Percentiles rank a stretch among this genome's conserved stretches.
Conservation (phyloP, 139 green algal species). For the Nannochloris sp. region DNA sequence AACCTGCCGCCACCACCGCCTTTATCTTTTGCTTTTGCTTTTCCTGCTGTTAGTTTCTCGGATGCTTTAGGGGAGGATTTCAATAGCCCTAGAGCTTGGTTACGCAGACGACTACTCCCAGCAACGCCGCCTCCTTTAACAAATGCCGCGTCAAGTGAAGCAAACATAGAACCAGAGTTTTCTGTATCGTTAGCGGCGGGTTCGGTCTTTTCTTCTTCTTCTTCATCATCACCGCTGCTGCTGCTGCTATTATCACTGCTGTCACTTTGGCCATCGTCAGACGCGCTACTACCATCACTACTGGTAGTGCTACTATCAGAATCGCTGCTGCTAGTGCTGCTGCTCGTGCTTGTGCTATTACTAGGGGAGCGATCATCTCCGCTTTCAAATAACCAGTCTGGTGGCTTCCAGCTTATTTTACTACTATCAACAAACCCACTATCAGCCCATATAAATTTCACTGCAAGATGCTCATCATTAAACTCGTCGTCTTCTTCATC, state of each 20-base stretch:
- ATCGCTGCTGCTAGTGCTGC: too few relatives aligned
- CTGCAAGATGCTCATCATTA: constrained; percentile 43
- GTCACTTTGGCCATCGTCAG: too few relatives aligned
- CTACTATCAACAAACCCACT: too few relatives aligned
- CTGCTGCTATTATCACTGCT: constrained; percentile 3
- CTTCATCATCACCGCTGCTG: neutral
- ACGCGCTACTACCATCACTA: constrained; percentile 3
- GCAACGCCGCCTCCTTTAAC: constrained; percentile 3
- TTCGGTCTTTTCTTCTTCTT: neutral
- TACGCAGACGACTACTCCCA: too few relatives aligned
- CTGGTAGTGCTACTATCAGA: neutral
- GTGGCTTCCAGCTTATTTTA: constrained; percentile 21
- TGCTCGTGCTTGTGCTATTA: neutral
- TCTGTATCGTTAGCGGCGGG: too few relatives aligned
- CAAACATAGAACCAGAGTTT: constrained; percentile 19
- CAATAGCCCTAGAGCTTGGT: too few relatives aligned
- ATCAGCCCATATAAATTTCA: constrained; percentile 25
- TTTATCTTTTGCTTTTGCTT: neutral
- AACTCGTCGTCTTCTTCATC: neutral
- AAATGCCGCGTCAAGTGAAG: constrained; percentile 17
- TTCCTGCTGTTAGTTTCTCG: neutral
- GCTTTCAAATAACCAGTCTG: constrained; percentile 16
- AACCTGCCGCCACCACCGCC: neutral
- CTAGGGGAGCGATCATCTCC: neutral
- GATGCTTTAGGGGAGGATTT: too few relatives aligned